These are phyloP conservation scores for Conoideocrella luteorostrata DNA, from an alignment of 2,329 filamentous ascomycete species.

Conservation along the genomic window DNA sequence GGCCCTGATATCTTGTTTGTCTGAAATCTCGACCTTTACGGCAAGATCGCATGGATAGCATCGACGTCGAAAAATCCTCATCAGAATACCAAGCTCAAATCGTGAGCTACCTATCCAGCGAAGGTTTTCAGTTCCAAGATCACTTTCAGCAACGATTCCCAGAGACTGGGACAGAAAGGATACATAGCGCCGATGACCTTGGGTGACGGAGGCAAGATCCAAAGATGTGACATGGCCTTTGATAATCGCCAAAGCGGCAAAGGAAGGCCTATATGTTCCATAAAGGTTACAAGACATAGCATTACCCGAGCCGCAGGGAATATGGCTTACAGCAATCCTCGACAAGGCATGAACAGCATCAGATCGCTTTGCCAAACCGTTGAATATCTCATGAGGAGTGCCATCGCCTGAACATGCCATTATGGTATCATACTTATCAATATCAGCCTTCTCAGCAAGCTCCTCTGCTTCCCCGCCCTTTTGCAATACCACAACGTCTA, in stretches of 20 bases:
- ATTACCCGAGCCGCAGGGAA: constrained; percentile 92
- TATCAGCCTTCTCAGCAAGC: constrained; percentile 67
- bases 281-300: constrained; percentile 87
- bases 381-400: constrained; percentile 88
- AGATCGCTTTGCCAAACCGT: constrained; percentile 71
- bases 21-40: constrained; percentile 71
- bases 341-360: constrained; percentile 70
- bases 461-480: constrained; percentile 72
- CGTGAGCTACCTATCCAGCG: constrained; percentile 87
- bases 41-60: constrained; percentile 87
- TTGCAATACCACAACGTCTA: constrained; percentile 68
- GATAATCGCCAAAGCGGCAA: constrained; percentile 76
- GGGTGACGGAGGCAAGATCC: constrained; percentile 82
- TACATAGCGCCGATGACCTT: constrained; percentile 65
- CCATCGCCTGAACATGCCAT: constrained; percentile 90
- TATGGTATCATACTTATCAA: constrained; percentile 76
- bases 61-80: constrained; percentile 66
- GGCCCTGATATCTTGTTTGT: constrained; percentile 67
- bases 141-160: constrained; percentile 83
- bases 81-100: constrained; percentile 80
- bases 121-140: constrained; percentile 83
- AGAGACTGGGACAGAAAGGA: constrained; percentile 89
- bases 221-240: constrained; percentile 82
- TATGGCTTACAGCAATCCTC: constrained; percentile 74
- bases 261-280: constrained; percentile 67